Evolutionary conservation across 441 rosid species (phyloP).

Genomic region (Capsella rubella): DNA sequence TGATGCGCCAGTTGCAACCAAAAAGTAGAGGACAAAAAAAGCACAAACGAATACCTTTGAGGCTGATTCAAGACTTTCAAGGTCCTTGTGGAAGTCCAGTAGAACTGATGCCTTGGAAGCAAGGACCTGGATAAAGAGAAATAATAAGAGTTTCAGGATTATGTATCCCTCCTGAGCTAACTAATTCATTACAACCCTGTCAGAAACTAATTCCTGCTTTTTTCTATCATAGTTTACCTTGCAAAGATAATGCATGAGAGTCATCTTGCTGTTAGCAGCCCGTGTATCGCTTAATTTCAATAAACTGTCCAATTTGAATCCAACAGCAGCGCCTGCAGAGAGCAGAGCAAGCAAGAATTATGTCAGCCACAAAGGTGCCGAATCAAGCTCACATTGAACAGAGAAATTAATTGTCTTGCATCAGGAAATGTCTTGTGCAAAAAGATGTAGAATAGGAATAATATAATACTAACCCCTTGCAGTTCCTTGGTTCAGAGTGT

Average conservation of each 20-base stretch:
- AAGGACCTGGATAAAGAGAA: conserved; percentile 62
- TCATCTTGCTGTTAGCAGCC: conserved; percentile 92
- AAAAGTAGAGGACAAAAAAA: conserved; percentile 11
- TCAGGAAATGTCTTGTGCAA: conserved; percentile 21
- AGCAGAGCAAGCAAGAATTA: conserved; percentile 29
- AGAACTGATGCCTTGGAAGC: conserved; percentile 77
- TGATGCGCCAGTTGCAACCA: conserved; percentile 17
- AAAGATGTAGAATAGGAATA: conserved; percentile 5
- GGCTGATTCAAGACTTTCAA: conserved; percentile 83
- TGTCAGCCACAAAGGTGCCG: conserved; percentile 23
- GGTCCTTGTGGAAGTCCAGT: conserved; percentile 84
- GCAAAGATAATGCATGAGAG: conserved; percentile 98
- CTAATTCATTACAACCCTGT: neutral
- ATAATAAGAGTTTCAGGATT: conserved; percentile 31
- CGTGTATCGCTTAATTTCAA: conserved; percentile 93
- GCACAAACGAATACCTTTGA: conserved; percentile 67
- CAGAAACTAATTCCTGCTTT: conserved; percentile 13
- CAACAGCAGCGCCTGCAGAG: conserved; percentile 91
- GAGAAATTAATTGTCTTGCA: conserved; percentile 8
- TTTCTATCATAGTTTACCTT: conserved; percentile 56
- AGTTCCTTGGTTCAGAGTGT: conserved; percentile 95
- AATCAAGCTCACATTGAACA: conserved; percentile 23
- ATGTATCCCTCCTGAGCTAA: conserved; percentile 12
- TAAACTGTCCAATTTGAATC: conserved; percentile 98
- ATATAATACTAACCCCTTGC: conserved; percentile 76